Conservation (phyloP, 202 grass and related monocot species). For the Miscanthus sacchariflorus region DNA sequence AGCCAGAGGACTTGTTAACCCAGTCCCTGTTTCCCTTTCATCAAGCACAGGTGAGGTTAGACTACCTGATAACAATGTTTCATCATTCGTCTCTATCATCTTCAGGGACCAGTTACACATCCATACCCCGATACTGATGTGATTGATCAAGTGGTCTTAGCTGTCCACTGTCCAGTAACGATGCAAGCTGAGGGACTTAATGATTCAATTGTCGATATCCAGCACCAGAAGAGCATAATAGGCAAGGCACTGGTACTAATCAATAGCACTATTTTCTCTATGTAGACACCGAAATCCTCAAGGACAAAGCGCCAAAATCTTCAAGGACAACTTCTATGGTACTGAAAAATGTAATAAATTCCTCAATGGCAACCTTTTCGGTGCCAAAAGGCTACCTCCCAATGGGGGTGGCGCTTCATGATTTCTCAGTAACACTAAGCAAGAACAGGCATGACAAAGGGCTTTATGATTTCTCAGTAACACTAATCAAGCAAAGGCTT, state of each 20-base stretch:
- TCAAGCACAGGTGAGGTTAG: conserved; percentile 17
- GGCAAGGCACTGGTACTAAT: background rate
- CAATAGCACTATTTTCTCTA: background rate
- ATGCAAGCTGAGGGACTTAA: conserved; percentile 29
- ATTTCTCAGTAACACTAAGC: background rate
- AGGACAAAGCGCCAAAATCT: no score
- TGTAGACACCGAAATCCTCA: background rate
- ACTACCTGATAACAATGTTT: background rate
- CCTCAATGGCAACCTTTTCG: background rate
- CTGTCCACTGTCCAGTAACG: conserved; percentile 22
- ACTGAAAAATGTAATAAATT: conserved; percentile 3
- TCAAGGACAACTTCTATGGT: no score
- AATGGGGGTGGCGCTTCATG: background rate
- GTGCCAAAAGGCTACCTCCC: background rate
- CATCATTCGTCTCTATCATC: conserved; percentile 32
- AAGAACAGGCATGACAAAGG: no score
- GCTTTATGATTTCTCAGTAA: no score
- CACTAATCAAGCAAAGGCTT: background rate
- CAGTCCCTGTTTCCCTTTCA: conserved; percentile 3
- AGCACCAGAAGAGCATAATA: conserved; percentile 6
- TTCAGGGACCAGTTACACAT: conserved; percentile 24
- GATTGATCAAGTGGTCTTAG: conserved; percentile 23
- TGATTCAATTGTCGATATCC: conserved; percentile 32
- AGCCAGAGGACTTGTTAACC: conserved; percentile 1
- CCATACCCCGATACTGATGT: background rate